phyloP scores from a whole-genome alignment of 306 rosid species.

The Ormosia emarginata region DNA sequence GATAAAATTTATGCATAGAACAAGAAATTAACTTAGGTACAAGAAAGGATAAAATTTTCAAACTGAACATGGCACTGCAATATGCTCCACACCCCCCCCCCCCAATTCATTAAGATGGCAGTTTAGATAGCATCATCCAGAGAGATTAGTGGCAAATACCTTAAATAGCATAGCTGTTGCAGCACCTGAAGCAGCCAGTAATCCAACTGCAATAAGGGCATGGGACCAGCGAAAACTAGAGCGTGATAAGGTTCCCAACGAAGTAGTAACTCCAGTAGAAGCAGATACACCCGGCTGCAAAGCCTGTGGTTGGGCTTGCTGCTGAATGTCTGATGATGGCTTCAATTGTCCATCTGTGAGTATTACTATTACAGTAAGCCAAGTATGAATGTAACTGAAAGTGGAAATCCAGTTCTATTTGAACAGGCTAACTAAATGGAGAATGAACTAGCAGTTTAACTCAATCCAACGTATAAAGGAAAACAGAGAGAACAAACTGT shows the following conservation, averaged over 20 bases:
- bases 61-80: neutral
- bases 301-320: slow-evolving; percentile 39
- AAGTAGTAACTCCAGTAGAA: slow-evolving; percentile 31
- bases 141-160: slow-evolving; percentile 39
- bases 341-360: slow-evolving; percentile 50
- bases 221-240: slow-evolving; percentile 65
- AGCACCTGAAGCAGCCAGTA: slow-evolving; percentile 60
- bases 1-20: neutral
- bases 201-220: slow-evolving; percentile 64
- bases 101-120: slow-evolving; percentile 1
- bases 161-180: slow-evolving; percentile 66
- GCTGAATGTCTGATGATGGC: slow-evolving; percentile 39
- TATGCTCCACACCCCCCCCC: neutral
- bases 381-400: neutral
- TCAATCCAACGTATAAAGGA: neutral
- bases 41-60: slow-evolving; percentile 17
- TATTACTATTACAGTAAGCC: slow-evolving; percentile 2
- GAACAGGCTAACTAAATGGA: neutral
- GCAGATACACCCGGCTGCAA: slow-evolving; percentile 46
- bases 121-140: neutral
- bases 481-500: neutral
- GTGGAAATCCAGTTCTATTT: neutral
- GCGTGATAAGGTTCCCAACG: slow-evolving; percentile 30
- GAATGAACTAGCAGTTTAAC: neutral
- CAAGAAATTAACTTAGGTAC: neutral